A percentile compares a stretch with the other conserved stretches of the same genome.
Evolutionary conservation across 2,329 filamentous ascomycete species (phyloP).

Genomic region (Penicillium sp.): DNA sequence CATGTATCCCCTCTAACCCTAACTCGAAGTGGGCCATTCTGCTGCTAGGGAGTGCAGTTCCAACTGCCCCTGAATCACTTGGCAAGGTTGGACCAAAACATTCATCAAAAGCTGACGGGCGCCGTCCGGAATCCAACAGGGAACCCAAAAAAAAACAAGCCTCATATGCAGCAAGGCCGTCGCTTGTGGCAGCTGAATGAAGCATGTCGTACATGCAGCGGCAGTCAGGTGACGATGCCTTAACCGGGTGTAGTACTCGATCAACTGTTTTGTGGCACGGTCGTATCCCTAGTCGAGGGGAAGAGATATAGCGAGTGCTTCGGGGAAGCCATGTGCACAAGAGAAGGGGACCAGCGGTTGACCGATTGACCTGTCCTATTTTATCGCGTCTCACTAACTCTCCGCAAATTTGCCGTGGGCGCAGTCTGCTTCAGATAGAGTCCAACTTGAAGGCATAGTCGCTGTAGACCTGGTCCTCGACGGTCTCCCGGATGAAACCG

Average conservation of each 20-base stretch:
- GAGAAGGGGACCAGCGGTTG: background rate
- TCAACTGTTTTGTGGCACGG: background rate
- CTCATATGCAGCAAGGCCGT: constrained; percentile 3
- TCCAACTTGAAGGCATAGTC: constrained; percentile 41
- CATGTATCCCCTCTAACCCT: background rate
- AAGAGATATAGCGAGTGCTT: background rate
- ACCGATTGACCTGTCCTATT: background rate
- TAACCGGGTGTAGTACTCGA: constrained; percentile 4
- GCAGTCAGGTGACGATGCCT: constrained; percentile 14
- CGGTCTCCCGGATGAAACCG: constrained; percentile 59
- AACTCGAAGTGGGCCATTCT: background rate
- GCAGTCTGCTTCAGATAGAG: constrained; percentile 28
- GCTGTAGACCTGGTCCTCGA: constrained; percentile 55
- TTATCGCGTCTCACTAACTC: background rate
- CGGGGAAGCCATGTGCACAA: background rate
- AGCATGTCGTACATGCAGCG: constrained; percentile 9
- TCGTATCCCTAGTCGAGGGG: background rate
- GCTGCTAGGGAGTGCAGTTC: background rate
- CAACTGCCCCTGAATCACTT: background rate
- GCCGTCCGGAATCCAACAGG: background rate
- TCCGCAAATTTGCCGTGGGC: background rate
- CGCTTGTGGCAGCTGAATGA: constrained; percentile 1
- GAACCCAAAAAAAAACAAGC: background rate
- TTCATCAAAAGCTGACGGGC: background rate
- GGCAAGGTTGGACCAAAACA: background rate